phyloP scores from a whole-genome alignment of 1,284 basidiomycete genomes.

The Trichosporon sp. region DNA sequence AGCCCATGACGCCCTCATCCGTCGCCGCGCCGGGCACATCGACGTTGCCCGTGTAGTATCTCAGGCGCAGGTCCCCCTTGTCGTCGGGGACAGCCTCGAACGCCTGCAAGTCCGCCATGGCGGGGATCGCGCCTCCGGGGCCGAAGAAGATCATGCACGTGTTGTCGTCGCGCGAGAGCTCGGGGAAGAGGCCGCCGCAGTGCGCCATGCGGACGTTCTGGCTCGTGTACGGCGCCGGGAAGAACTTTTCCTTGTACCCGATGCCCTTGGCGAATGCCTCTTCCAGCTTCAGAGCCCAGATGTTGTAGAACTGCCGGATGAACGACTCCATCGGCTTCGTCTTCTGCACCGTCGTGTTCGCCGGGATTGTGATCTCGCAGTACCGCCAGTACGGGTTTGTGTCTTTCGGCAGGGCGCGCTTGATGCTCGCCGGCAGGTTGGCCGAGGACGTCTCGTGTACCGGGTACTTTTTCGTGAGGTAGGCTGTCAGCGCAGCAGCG shows the following conservation, averaged over 20 bases:
- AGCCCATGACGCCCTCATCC: not conserved
- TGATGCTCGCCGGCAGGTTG: not conserved
- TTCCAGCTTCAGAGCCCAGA: not conserved
- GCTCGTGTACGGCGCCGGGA: not conserved
- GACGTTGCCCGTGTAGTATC: constrained; percentile 3
- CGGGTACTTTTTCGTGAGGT: not conserved
- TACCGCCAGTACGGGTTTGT: not conserved
- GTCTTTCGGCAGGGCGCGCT: not conserved
- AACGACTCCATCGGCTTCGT: constrained; percentile 1
- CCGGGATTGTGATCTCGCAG: not conserved
- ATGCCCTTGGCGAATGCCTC: not conserved
- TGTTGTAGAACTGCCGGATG: constrained; percentile 5
- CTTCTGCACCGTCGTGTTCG: not conserved
- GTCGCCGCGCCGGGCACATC: not conserved
- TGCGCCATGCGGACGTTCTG: not conserved
- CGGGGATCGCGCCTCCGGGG: not conserved
- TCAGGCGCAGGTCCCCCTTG: not conserved
- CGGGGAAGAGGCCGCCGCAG: constrained; percentile 1
- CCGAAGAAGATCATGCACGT: constrained; percentile 6
- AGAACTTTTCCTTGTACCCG: not conserved
- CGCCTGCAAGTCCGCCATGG: constrained; percentile 6
- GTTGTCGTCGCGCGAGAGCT: not conserved
- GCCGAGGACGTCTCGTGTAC: not conserved
- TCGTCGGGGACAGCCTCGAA: not conserved
- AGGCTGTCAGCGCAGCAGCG: not conserved